These are phyloP conservation scores for Solidago caesia DNA, from an alignment of 129 eudicot species.

Conservation along the genomic window DNA sequence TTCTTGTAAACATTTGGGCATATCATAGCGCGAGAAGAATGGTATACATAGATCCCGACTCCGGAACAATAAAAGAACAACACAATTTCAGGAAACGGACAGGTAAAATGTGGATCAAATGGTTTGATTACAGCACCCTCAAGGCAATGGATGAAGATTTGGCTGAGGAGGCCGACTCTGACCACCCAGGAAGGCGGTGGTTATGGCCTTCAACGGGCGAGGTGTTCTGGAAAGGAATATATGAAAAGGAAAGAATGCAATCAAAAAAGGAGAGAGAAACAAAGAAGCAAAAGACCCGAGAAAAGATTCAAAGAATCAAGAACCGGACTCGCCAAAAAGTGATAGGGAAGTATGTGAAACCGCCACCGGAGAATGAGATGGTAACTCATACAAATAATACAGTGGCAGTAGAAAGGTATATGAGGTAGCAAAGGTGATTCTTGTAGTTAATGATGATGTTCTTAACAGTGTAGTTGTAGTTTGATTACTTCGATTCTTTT, in stretches of 20 bases:
- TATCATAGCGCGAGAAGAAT: conserved; percentile 87
- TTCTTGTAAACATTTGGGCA: conserved; percentile 88
- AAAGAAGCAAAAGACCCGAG: conserved; percentile 62
- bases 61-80: conserved; percentile 78
- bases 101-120: conserved; percentile 93
- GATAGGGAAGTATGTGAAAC: conserved; percentile 78
- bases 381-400: conserved; percentile 34
- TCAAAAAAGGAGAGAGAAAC: conserved; percentile 53
- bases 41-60: conserved; percentile 66
- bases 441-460: conserved; percentile 15
- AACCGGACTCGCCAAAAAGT: conserved; percentile 64
- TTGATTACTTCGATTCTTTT: conserved; percentile 36
- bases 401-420: conserved; percentile 22
- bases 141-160: conserved; percentile 90
- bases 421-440: conserved; percentile 38
- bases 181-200: conserved; percentile 52
- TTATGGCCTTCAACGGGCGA: conserved; percentile 95
- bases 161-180: conserved; percentile 81
- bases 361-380: conserved; percentile 41
- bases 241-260: conserved; percentile 66
- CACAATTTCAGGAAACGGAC: conserved; percentile 59
- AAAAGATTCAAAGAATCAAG: conserved; percentile 61
- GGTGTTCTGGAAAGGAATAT: conserved; percentile 81
- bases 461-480: conserved; percentile 31
- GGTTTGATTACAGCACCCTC: conserved; percentile 70